phyloP scores from a whole-genome alignment of 1,139 yeast species.

The Geotrichum macrosporum region DNA sequence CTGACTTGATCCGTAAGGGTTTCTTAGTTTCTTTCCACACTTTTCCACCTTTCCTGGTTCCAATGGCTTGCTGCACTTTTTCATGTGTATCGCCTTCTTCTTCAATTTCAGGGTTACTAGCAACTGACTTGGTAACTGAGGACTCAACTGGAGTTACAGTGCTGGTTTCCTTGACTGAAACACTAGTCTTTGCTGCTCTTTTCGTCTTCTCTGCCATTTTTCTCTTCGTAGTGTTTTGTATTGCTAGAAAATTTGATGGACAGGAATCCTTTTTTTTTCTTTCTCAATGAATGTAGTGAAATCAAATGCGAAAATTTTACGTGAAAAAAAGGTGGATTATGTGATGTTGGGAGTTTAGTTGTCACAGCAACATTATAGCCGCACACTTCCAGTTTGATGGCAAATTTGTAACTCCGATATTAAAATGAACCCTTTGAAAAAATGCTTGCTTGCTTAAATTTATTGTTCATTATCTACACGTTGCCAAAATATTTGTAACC shows the following conservation, averaged over 20 bases:
- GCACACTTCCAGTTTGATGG: background rate
- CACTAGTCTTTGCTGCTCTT: too few relatives aligned
- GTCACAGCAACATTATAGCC: background rate
- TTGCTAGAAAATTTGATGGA: too few relatives aligned
- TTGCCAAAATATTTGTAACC: slow-evolving; percentile 31
- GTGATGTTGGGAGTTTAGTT: slow-evolving; percentile 5
- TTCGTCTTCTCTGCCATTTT: too few relatives aligned
- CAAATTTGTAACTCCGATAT: background rate
- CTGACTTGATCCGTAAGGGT: slow-evolving; percentile 33
- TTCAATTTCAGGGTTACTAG: too few relatives aligned
- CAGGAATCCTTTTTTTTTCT: too few relatives aligned
- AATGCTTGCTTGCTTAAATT: background rate
- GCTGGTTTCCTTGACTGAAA: too few relatives aligned
- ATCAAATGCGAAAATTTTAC: too few relatives aligned
- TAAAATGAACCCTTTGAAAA: background rate
- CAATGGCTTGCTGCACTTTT: slow-evolving; percentile 4
- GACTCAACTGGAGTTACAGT: too few relatives aligned
- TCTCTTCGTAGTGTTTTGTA: too few relatives aligned
- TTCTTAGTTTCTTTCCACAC: slow-evolving; percentile 39
- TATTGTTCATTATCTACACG: slow-evolving; percentile 23
- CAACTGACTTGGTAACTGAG: too few relatives aligned
- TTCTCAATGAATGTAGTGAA: too few relatives aligned
- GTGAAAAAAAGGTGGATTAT: too few relatives aligned
- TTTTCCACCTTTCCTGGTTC: slow-evolving; percentile 28
- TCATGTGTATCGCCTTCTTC: slow-evolving; percentile 4